phyloP scores from a whole-genome alignment of 225 moss, liverwort and hornwort species.

The Physcomitrellopsis africana region DNA sequence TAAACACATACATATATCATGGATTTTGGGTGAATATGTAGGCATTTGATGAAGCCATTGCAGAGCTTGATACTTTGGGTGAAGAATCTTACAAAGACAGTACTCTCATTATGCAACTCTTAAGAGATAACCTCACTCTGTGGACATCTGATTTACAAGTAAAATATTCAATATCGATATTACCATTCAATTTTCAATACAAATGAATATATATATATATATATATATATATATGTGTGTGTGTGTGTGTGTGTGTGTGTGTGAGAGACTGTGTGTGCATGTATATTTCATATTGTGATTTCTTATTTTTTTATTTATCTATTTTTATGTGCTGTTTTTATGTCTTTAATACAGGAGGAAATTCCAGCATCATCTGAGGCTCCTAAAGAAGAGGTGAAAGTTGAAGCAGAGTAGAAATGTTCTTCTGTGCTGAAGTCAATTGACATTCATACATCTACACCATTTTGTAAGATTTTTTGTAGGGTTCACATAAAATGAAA shows the following conservation, averaged over 20 bases:
- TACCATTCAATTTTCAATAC: too few species aligned
- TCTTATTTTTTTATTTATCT: too few species aligned
- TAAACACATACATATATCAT: background rate
- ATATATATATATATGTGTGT: too few species aligned
- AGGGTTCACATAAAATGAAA: too few species aligned
- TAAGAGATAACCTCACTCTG: constrained; percentile 59
- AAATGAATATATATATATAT: too few species aligned
- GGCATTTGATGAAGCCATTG: constrained; percentile 72
- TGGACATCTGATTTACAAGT: constrained; percentile 71
- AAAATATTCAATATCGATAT: background rate
- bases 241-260: too few species aligned
- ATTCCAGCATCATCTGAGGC: background rate
- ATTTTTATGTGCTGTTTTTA: background rate
- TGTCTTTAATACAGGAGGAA: constrained; percentile 41
- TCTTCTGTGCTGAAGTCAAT: too few species aligned
- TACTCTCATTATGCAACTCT: constrained; percentile 63
- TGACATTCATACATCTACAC: too few species aligned
- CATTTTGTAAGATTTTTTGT: too few species aligned
- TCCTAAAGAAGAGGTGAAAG: constrained; percentile 21
- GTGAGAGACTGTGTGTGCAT: too few species aligned
- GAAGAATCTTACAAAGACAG: constrained; percentile 70
- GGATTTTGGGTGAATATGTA: background rate
- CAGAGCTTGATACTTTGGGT: constrained; percentile 63
- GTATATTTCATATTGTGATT: background rate
- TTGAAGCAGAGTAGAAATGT: background rate